Conservation (phyloP, 768 basidiomycete species). For the Kwoniella heveanensis region DNA sequence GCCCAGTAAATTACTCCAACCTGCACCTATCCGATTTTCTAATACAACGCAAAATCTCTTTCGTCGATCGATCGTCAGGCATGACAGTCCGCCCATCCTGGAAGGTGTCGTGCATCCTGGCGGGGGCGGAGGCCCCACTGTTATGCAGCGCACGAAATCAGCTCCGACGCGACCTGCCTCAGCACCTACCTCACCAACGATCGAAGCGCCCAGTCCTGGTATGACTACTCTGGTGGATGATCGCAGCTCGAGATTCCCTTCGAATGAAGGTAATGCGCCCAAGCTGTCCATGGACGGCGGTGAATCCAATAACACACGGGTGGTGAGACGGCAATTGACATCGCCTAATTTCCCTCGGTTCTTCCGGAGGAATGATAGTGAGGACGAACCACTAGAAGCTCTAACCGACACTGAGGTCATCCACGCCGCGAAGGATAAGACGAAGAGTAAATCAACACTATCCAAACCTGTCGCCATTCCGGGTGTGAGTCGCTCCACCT, state of each 20-base stretch:
- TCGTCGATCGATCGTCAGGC: constrained; percentile 6
- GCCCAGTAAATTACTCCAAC: constrained; percentile 12
- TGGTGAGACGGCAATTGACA: constrained; percentile 16
- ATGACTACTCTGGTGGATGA: constrained; percentile 21
- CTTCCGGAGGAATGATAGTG: constrained; percentile 13
- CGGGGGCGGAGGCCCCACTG: neutral
- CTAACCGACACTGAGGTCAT: constrained; percentile 24
- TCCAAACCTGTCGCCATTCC: constrained; percentile 13
- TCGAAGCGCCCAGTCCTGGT: constrained; percentile 24
- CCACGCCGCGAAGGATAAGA: neutral
- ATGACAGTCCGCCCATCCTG: neutral
- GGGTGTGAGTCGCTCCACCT: neutral
- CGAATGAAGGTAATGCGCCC: constrained; percentile 6
- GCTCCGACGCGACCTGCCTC: constrained; percentile 18
- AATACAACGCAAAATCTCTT: constrained; percentile 13
- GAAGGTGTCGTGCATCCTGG: neutral
- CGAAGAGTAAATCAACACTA: constrained; percentile 8
- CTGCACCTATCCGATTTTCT: constrained; percentile 21
- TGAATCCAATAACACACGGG: constrained; percentile 3
- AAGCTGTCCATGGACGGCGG: neutral
- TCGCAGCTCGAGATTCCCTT: constrained; percentile 14
- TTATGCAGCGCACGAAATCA: constrained; percentile 4
- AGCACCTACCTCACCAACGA: constrained; percentile 19
- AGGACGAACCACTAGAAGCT: constrained; percentile 13
- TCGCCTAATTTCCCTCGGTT: constrained; percentile 25